Evolutionary conservation across 345 rosid genomes (phyloP).

Genomic region (Salix dunnii): DNA sequence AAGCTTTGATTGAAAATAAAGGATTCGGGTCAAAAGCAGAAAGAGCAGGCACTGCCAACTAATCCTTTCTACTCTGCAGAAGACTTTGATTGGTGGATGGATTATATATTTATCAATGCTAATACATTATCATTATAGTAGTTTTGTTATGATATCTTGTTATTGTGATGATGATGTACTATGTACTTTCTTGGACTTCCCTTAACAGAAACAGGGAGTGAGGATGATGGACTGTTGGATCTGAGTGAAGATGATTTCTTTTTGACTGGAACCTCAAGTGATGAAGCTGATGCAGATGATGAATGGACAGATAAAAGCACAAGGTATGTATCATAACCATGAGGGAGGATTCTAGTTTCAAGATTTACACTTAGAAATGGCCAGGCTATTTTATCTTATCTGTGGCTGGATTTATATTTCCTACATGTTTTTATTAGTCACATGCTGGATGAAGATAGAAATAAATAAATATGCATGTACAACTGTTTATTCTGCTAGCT

Average conservation of each 20-base stretch:
- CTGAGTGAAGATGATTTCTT: slow-evolving; percentile 97
- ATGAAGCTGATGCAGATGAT: slow-evolving; percentile 98
- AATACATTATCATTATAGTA: not conserved
- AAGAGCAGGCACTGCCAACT: not conserved
- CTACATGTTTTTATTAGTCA: not conserved
- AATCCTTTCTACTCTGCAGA: not conserved
- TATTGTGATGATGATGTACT: not conserved
- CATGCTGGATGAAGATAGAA: not conserved
- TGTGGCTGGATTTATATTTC: not conserved
- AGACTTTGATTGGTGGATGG: not conserved
- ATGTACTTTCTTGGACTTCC: slow-evolving; percentile 5
- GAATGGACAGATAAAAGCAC: slow-evolving; percentile 96
- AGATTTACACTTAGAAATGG: not conserved
- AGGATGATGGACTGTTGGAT: slow-evolving; percentile 93
- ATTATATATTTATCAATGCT: not conserved
- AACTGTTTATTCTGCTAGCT: not conserved
- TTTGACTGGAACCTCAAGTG: slow-evolving; percentile 82
- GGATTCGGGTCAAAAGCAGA: not conserved
- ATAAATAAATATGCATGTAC: not conserved
- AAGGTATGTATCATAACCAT: slow-evolving; percentile 44
- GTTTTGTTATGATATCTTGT: not conserved
- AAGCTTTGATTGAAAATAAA: not conserved
- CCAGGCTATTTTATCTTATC: not conserved
- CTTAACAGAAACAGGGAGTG: slow-evolving; percentile 92
- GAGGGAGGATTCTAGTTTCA: not conserved